phyloP scores from a whole-genome alignment of 2,329 filamentous ascomycete genomes.

The Phialophora macrospora region DNA sequence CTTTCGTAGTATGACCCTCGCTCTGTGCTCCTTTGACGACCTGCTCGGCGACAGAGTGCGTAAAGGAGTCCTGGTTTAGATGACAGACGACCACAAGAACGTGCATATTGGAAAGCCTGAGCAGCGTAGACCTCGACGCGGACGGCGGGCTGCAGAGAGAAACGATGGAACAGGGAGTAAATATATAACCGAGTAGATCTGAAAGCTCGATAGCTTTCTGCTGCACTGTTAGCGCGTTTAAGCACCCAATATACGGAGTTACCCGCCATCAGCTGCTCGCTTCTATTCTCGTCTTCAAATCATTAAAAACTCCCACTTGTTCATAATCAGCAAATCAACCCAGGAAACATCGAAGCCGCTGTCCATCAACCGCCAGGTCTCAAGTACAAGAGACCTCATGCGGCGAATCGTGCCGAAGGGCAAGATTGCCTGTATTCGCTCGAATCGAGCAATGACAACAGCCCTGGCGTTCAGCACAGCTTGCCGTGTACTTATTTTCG shows the following conservation, averaged over 20 bases:
- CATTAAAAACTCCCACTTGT: constrained; percentile 20
- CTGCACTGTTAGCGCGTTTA: neutral
- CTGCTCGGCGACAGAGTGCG: constrained; percentile 17
- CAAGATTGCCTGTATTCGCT: constrained; percentile 11
- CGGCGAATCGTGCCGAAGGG: constrained; percentile 15
- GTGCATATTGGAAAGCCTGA: constrained; percentile 13
- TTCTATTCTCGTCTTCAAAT: neutral
- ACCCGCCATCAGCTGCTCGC: neutral
- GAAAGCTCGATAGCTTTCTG: neutral
- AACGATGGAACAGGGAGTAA: neutral
- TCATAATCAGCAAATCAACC: constrained; percentile 13
- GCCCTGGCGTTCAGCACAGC: constrained; percentile 1
- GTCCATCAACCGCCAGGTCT: constrained; percentile 12
- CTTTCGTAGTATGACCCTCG: constrained; percentile 19
- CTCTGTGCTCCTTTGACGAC: constrained; percentile 18
- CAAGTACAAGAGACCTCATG: constrained; percentile 8
- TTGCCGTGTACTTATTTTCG: neutral
- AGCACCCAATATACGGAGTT: neutral
- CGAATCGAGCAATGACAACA: constrained; percentile 3
- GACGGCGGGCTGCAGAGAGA: neutral
- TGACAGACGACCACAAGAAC: constrained; percentile 21
- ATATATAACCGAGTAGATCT: neutral
- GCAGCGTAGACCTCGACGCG: neutral
- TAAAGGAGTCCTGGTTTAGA: constrained; percentile 19
- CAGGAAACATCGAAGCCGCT: constrained; percentile 6